Evolutionary conservation across 1,139 yeast species (phyloP), one percentile per base, ranked within the genome.

Genomic region (Scheffersomyces insectosa): DNA sequence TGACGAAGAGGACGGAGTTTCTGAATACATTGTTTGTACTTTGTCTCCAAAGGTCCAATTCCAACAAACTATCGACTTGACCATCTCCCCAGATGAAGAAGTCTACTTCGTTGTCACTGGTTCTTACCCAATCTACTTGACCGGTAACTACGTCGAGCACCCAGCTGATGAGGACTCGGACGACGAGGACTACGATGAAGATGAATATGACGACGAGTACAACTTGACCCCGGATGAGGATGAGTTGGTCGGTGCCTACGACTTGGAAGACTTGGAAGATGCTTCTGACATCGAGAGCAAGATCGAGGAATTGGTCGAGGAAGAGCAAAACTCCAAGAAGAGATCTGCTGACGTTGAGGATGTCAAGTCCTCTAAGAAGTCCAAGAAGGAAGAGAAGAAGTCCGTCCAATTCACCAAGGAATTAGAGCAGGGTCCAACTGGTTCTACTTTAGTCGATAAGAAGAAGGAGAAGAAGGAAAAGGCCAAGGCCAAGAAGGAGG

Each of bases 71-170:
- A 68, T 93, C 49, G 98, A 93, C 63, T 72, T 93, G 56, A 89
- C 95, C 62, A 86, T 95, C 63, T 79, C 85, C 48, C 96, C 97
- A 59, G 95, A 85, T 62, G 99, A 93, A 73, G 96, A 90, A 63
- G 91, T 93, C 49, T 83, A 79, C 75, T 93, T 93, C 63, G 95
- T 89, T 60, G 97, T 88, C 48, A 86, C 96, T 52, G 99, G 99
- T 57, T 90, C 98, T 32, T 90, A 89, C 75, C 87, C 96, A 56
- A 77, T 93, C 55, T 95, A 91, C 68, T 77, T 93, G 61, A 79
- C 89, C 57, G 99, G 99, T 76, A 91, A 93, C 83, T 89, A 85
- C 72, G 85, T 93, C 62, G 95, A 88, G 63, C 97, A 90, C 69
- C 97, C 98, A 66, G 90, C 83, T 54, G 95, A 86, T 55, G 86